phyloP scores from a whole-genome alignment of 441 rosid species.

The Populus hybrid region DNA sequence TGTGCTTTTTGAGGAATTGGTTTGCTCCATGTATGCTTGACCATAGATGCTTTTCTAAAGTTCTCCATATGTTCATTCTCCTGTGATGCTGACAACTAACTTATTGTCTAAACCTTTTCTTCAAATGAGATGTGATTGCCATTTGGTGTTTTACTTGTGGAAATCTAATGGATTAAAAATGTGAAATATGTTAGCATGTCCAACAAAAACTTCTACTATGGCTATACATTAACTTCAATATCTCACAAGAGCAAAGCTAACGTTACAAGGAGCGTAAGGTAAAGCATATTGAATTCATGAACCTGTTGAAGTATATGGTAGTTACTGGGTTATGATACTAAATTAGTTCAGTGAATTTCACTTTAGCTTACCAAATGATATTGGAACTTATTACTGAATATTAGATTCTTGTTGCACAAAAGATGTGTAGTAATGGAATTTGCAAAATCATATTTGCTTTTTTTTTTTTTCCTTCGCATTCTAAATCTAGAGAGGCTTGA shows the following conservation, averaged over 20 bases:
- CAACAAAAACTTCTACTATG: not conserved
- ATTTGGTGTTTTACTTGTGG: not conserved
- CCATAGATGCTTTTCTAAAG: not conserved
- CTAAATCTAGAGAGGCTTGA: not conserved
- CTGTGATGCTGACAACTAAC: not conserved
- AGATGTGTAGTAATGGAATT: not conserved
- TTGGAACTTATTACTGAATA: not conserved
- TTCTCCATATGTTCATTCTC: not conserved
- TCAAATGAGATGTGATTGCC: not conserved
- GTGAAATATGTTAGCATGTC: not conserved
- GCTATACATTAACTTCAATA: not conserved
- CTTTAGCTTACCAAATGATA: constrained; percentile 2
- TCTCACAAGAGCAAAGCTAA: not conserved
- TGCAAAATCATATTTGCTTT: not conserved
- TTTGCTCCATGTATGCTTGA: not conserved
- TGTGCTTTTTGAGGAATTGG: not conserved
- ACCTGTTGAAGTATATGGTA: not conserved
- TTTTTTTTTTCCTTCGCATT: not conserved
- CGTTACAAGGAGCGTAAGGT: not conserved
- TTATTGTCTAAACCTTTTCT: not conserved
- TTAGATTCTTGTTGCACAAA: not conserved
- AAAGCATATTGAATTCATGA: not conserved
- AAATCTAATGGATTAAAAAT: not conserved
- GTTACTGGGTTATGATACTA: not conserved
- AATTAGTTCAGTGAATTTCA: not conserved